A percentile compares a stretch with the other conserved stretches of the same genome.
These are phyloP conservation scores for Eucalyptus guilfoylei DNA, from an alignment of 345 rosid species.

Conservation along the genomic window DNA sequence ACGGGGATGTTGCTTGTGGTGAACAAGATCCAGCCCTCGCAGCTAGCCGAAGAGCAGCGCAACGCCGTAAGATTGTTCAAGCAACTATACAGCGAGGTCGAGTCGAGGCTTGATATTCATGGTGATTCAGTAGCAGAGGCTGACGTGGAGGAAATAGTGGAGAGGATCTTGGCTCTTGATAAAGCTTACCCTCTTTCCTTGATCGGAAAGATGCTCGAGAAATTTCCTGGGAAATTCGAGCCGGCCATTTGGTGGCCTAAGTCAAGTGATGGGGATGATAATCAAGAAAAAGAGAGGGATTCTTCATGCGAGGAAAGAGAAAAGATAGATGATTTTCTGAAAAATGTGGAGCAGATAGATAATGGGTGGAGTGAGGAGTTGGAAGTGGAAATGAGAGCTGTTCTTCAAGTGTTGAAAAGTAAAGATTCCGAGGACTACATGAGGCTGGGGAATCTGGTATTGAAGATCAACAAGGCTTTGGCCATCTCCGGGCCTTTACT, in stretches of 20 bases:
- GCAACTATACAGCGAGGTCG: constrained; percentile 12
- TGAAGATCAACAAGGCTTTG: neutral
- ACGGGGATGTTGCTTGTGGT: constrained; percentile 24
- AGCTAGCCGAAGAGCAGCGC: constrained; percentile 48
- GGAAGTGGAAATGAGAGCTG: neutral
- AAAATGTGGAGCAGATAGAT: neutral
- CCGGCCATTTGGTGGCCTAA: constrained; percentile 11
- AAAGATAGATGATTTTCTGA: neutral
- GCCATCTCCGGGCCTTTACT: neutral
- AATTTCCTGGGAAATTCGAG: constrained; percentile 10
- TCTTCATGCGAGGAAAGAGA: neutral
- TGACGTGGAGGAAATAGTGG: neutral
- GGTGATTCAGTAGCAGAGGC: neutral
- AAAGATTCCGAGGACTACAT: constrained; percentile 34
- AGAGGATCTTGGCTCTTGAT: constrained; percentile 11
- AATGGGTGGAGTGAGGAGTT: constrained; percentile 5
- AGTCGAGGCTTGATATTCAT: neutral
- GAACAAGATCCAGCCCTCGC: constrained; percentile 56
- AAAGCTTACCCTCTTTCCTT: constrained; percentile 16
- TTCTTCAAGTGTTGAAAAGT: constrained; percentile 16
- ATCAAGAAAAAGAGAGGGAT: neutral
- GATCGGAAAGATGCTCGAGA: constrained; percentile 12
- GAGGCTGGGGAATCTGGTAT: constrained; percentile 13
- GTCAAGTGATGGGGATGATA: neutral
- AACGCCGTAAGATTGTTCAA: constrained; percentile 28